These are phyloP conservation scores for Verbena officinalis DNA, from an alignment of 257 asterid genomes.

Conservation along the genomic window DNA sequence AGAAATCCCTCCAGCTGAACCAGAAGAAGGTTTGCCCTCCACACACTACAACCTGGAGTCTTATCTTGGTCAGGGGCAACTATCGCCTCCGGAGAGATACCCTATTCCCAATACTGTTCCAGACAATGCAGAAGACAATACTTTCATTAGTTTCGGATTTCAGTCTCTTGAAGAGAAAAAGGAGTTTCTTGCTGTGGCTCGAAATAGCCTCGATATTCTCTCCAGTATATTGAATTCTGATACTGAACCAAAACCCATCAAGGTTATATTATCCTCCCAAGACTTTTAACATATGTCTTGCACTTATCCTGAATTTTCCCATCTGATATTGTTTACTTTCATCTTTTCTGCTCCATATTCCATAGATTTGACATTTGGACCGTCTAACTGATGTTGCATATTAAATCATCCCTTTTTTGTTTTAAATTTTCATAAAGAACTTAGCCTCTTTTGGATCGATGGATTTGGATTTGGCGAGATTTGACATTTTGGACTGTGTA, in stretches of 20 bases:
- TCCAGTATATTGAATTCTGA: constrained; percentile 82
- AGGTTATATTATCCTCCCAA: constrained; percentile 45
- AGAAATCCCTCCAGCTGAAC: constrained; percentile 45
- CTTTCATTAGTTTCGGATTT: constrained; percentile 43
- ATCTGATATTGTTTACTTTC: constrained; percentile 7
- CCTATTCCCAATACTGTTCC: constrained; percentile 57
- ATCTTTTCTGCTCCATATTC: not conserved
- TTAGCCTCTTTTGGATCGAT: too few species aligned
- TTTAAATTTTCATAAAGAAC: too few species aligned
- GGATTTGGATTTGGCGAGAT: too few species aligned
- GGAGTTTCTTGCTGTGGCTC: constrained; percentile 69
- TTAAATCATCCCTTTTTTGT: too few species aligned
- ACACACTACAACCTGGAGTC: constrained; percentile 56
- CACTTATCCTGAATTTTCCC: constrained; percentile 3
- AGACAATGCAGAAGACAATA: constrained; percentile 41
- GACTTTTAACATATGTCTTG: constrained; percentile 8
- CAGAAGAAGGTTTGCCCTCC: constrained; percentile 39
- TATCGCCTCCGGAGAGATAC: constrained; percentile 61
- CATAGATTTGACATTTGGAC: not conserved
- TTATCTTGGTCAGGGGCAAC: constrained; percentile 52
- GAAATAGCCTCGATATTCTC: constrained; percentile 78
- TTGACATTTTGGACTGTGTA: not conserved
- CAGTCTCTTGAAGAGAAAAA: constrained; percentile 69
- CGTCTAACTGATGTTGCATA: constrained; percentile 1
- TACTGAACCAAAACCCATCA: constrained; percentile 59